These are phyloP conservation scores for Fraxinus dipetala DNA, from an alignment of 305 asterid species.

Conservation along the genomic window DNA sequence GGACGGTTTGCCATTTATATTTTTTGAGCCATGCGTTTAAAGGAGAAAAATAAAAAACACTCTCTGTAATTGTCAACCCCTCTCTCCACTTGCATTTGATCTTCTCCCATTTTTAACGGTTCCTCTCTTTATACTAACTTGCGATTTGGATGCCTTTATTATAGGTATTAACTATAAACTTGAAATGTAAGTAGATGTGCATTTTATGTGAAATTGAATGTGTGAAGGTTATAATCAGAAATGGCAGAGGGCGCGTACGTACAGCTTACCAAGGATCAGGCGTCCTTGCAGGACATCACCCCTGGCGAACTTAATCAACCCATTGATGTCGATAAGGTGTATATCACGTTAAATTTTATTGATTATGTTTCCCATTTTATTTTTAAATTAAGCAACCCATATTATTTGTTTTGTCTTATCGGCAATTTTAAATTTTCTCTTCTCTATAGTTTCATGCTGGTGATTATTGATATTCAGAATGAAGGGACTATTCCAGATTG, in stretches of 20 bases:
- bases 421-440: not conserved
- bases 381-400: not conserved
- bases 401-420: not conserved
- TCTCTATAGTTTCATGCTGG: not conserved
- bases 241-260: conserved; percentile 71
- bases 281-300: conserved; percentile 47
- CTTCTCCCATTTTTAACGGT: not conserved
- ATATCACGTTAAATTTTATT: not conserved
- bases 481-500: not conserved
- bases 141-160: not conserved
- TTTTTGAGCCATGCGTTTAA: not conserved
- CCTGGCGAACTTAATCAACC: conserved; percentile 88
- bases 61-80: not conserved
- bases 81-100: not conserved
- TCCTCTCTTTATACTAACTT: not conserved
- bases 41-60: not conserved
- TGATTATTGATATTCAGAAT: not conserved
- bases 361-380: not conserved
- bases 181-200: not conserved
- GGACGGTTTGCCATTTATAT: not conserved
- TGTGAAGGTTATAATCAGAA: conserved; percentile 21
- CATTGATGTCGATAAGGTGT: conserved; percentile 57
- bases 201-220: not conserved
- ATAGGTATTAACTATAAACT: not conserved
- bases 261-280: conserved; percentile 60